Conservation (phyloP, 2,329 filamentous ascomycete genomes). For the Metarhizium guizhouense region DNA sequence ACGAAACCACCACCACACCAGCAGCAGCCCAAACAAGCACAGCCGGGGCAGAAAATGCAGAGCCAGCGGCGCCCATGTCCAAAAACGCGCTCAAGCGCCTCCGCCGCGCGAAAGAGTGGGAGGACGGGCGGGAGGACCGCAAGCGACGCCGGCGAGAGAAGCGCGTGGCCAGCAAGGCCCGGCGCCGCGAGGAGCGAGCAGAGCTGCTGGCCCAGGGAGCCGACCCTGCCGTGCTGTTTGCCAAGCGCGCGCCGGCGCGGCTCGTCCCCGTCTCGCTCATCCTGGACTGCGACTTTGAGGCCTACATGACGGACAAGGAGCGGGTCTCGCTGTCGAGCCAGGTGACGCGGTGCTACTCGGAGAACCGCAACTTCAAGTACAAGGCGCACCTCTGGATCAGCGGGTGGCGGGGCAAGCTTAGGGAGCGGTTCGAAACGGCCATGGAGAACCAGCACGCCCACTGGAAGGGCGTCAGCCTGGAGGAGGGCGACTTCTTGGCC, state of each 20-base stretch:
- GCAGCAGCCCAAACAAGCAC: not conserved
- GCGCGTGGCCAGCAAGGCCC: slow-evolving; percentile 35
- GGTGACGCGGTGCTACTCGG: slow-evolving; percentile 80
- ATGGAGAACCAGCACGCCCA: slow-evolving; percentile 61
- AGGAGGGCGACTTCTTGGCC: slow-evolving; percentile 63
- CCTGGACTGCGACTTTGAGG: slow-evolving; percentile 87
- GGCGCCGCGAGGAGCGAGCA: slow-evolving; percentile 40
- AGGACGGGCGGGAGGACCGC: slow-evolving; percentile 56
- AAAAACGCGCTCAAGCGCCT: slow-evolving; percentile 83
- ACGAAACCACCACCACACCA: not conserved
- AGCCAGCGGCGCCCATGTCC: slow-evolving; percentile 41
- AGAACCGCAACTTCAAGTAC: slow-evolving; percentile 64
- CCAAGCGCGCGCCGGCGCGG: slow-evolving; percentile 28
- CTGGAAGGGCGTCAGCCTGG: slow-evolving; percentile 73
- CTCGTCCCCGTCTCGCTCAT: slow-evolving; percentile 72
- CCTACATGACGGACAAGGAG: slow-evolving; percentile 82
- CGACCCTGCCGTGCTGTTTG: slow-evolving; percentile 26
- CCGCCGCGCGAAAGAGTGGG: slow-evolving; percentile 64
- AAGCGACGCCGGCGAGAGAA: slow-evolving; percentile 46
- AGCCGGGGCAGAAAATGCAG: not conserved
- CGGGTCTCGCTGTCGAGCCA: slow-evolving; percentile 74
- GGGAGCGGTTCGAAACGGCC: slow-evolving; percentile 69
- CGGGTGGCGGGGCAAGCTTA: slow-evolving; percentile 68
- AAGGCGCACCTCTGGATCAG: slow-evolving; percentile 67
- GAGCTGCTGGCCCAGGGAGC: slow-evolving; percentile 39